Percentiles rank a stretch among this genome's conserved stretches.
phyloP scores from a whole-genome alignment of 2,329 filamentous ascomycete genomes.

The Plectosphaerella plurivora region DNA sequence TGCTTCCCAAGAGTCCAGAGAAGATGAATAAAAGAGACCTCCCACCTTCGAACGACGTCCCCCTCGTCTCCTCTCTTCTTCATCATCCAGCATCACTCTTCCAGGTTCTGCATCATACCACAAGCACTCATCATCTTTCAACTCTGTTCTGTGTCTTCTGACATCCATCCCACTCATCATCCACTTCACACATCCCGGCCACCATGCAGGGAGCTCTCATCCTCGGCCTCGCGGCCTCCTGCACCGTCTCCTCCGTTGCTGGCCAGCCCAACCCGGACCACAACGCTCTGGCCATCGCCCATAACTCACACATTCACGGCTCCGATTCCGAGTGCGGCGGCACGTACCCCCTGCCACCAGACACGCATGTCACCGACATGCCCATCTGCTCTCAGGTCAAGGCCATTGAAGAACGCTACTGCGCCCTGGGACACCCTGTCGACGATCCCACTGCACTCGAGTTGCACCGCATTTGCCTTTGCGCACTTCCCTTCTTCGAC shows the following conservation, averaged over 20 bases:
- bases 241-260: conserved; percentile 2
- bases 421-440: conserved; percentile 25
- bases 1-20: too few relatives aligned
- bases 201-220: conserved; percentile 9
- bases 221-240: conserved; percentile 7
- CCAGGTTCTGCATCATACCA: conserved; percentile 3
- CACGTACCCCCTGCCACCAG: too few relatives aligned
- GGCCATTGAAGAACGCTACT: conserved; percentile 24
- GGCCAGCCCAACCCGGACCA: conserved; percentile 2
- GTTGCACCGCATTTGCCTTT: too few relatives aligned
- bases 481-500: too few relatives aligned
- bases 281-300: too few relatives aligned
- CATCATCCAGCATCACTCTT: conserved; percentile 1
- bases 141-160: neutral
- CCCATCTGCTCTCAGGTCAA: conserved; percentile 27
- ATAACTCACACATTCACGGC: too few relatives aligned
- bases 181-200: neutral
- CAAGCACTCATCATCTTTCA: neutral
- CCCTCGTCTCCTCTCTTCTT: neutral
- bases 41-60: neutral
- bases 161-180: neutral
- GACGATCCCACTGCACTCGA: too few relatives aligned
- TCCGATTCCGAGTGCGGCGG: too few relatives aligned
- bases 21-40: neutral
- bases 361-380: too few relatives aligned